Evolutionary conservation across 2,329 filamentous ascomycete species (phyloP).

Genomic region (Orbilia quercus): DNA sequence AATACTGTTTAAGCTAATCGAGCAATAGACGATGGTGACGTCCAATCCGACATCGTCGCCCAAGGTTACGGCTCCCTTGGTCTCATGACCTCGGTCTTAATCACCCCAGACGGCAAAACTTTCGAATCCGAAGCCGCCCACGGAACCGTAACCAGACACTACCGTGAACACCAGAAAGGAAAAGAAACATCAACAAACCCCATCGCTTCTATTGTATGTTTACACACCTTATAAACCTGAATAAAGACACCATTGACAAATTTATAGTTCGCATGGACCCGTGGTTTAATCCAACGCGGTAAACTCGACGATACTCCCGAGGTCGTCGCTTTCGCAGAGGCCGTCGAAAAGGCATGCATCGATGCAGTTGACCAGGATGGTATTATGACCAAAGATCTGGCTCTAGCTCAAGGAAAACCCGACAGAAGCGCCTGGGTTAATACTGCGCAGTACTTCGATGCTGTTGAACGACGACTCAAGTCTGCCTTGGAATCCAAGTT

Average conservation of each 20-base stretch:
- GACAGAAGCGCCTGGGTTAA: conserved; percentile 87
- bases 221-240: background rate
- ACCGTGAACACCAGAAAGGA: conserved; percentile 98
- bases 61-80: conserved; percentile 98
- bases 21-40: conserved; percentile 81
- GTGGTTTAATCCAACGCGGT: conserved; percentile 90
- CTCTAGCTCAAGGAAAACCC: conserved; percentile 91
- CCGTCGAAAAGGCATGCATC: conserved; percentile 89
- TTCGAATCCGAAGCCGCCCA: conserved; percentile 98
- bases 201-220: conserved; percentile 84
- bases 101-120: conserved; percentile 95
- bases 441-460: conserved; percentile 88
- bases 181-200: conserved; percentile 97
- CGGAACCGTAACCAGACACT: conserved; percentile 97
- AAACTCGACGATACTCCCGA: conserved; percentile 93
- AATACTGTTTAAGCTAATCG: conserved; percentile 29
- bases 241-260: conserved; percentile 1
- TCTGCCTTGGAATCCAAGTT: conserved; percentile 80
- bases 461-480: conserved; percentile 91
- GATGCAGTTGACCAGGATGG: conserved; percentile 93
- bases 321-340: conserved; percentile 88
- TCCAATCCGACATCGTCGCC: conserved; percentile 97
- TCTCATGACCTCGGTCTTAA: conserved; percentile 97
- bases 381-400: conserved; percentile 99
- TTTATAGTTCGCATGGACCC: conserved; percentile 86